Percentiles rank a stretch among this genome's conserved stretches.
phyloP scores from a whole-genome alignment of 1,139 yeast species.

The Meyerozyma guilliermondii region DNA sequence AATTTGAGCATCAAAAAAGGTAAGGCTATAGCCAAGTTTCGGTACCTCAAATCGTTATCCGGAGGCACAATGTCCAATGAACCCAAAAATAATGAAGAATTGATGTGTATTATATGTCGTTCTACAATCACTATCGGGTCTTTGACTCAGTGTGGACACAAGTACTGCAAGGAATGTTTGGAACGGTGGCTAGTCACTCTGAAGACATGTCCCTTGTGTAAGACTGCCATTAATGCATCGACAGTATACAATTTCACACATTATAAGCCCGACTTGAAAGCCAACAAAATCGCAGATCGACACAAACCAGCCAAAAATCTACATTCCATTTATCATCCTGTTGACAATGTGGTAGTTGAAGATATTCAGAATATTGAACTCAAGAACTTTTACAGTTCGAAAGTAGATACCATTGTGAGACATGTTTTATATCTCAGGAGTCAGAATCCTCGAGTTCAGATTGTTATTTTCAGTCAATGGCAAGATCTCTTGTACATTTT shows the following conservation, averaged over 20 bases:
- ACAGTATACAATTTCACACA: constrained; percentile 60
- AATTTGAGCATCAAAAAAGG: constrained; percentile 19
- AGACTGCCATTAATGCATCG: constrained; percentile 34
- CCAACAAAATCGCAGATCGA: constrained; percentile 32
- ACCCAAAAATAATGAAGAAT: constrained; percentile 28
- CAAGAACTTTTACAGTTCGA: constrained; percentile 65
- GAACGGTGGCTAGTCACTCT: constrained; percentile 61
- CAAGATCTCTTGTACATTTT: constrained; percentile 64
- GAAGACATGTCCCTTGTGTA: constrained; percentile 74
- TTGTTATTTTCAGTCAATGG: constrained; percentile 88
- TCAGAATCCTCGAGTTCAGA: constrained; percentile 63
- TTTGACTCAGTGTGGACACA: constrained; percentile 85
- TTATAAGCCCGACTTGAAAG: constrained; percentile 42
- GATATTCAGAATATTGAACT: constrained; percentile 43
- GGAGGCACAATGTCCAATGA: constrained; percentile 7
- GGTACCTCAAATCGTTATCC: constrained; percentile 54
- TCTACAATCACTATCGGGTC: constrained; percentile 67
- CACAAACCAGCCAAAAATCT: constrained; percentile 18
- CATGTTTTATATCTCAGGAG: constrained; percentile 61
- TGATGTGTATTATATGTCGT: constrained; percentile 74
- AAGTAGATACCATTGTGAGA: constrained; percentile 75
- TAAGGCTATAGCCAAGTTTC: constrained; percentile 47
- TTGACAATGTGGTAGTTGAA: constrained; percentile 34
- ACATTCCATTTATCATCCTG: constrained; percentile 44
- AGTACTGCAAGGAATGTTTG: constrained; percentile 75